A percentile compares a stretch with the other conserved stretches of the same genome.
phyloP scores from a whole-genome alignment of 73 alveolate species.

The Paramecium sonneborni region DNA sequence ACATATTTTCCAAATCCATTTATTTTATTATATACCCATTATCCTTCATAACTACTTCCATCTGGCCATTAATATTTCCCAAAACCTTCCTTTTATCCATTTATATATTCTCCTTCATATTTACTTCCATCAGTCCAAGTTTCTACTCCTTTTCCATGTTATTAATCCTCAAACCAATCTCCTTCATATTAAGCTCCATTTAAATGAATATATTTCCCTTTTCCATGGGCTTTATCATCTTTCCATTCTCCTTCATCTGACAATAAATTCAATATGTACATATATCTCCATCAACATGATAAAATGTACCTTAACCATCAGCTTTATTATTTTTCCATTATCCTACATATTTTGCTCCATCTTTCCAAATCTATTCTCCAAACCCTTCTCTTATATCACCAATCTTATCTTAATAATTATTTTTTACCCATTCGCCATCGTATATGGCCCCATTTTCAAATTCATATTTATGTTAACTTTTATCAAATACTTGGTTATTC shows the following conservation, averaged over 20 bases:
- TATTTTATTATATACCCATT: conserved; percentile 52
- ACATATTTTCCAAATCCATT: conserved; percentile 22
- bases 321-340: conserved; percentile 69
- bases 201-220: conserved; percentile 49
- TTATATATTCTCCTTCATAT: conserved; percentile 72
- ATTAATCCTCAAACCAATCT: conserved; percentile 69
- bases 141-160: conserved; percentile 72
- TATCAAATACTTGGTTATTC: not conserved
- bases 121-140: conserved; percentile 72
- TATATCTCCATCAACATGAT: conserved; percentile 68
- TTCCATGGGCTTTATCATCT: conserved; percentile 67
- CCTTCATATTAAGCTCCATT: conserved; percentile 69
- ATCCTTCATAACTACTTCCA: conserved; percentile 69
- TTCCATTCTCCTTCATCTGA: conserved; percentile 63
- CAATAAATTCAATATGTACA: not conserved
- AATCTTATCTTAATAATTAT: not conserved
- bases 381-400: conserved; percentile 65
- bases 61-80: conserved; percentile 73
- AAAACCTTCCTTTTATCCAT: conserved; percentile 76
- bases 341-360: conserved; percentile 75
- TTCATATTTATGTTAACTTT: too few relatives aligned
- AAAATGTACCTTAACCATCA: conserved; percentile 62
- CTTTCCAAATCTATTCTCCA: conserved; percentile 69
- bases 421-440: conserved; percentile 69
- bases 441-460: conserved; percentile 72